Evolutionary conservation across 768 basidiomycete species (phyloP).

Genomic region (Baorangia bicolor): DNA sequence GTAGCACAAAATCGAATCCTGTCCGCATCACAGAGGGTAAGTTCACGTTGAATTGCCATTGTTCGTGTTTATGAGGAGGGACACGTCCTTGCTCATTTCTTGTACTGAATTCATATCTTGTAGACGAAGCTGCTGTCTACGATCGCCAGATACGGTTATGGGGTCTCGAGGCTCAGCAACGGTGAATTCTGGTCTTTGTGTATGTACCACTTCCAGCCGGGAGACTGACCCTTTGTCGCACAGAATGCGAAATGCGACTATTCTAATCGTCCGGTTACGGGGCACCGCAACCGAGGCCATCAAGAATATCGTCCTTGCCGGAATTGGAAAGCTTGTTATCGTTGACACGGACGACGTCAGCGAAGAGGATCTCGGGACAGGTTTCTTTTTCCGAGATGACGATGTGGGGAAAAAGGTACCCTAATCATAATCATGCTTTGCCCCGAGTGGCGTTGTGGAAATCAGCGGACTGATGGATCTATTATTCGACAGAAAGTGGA

Average conservation of each 20-base stretch:
- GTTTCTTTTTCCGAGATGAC: conserved; percentile 92
- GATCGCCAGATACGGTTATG: conserved; percentile 97
- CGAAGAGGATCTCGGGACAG: conserved; percentile 86
- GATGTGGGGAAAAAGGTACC: conserved; percentile 86
- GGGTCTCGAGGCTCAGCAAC: conserved; percentile 97
- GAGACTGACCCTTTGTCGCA: conserved; percentile 7
- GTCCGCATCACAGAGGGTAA: conserved; percentile 67
- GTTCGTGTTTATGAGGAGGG: not conserved
- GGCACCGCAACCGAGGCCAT: conserved; percentile 91
- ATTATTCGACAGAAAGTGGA: conserved; percentile 65
- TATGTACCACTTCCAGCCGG: not conserved
- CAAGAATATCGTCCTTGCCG: conserved; percentile 97
- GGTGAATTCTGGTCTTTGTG: conserved; percentile 43
- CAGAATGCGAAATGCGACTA: conserved; percentile 93
- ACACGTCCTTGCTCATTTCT: not conserved
- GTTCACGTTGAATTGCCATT: conserved; percentile 17
- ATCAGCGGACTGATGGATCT: conserved; percentile 33
- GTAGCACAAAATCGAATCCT: conserved; percentile 37
- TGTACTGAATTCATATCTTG: not conserved
- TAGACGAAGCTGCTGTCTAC: conserved; percentile 80
- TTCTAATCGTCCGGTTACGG: conserved; percentile 74
- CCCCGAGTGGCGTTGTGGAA: conserved; percentile 39
- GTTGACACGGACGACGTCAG: conserved; percentile 74
- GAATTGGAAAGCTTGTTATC: conserved; percentile 86
- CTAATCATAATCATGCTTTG: conserved; percentile 7